A percentile compares a stretch with the other conserved stretches of the same genome.
Conservation (phyloP, 805 yeast species). For the Hermanozyma aechmeae region DNA sequence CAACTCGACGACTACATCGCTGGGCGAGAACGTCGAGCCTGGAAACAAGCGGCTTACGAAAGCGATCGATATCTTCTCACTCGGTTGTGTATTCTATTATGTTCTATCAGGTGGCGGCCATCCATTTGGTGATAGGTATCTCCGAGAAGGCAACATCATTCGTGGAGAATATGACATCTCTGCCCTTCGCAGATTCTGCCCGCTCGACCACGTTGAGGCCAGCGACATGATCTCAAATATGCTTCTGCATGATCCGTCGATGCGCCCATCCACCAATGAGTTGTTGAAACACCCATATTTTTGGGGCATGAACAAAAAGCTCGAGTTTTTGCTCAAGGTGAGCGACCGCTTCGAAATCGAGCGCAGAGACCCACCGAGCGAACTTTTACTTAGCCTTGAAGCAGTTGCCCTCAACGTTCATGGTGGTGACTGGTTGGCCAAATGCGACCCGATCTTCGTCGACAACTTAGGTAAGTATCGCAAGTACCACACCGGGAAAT, state of each 20-base stretch:
- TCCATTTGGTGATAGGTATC: conserved; percentile 90
- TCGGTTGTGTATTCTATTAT: conserved; percentile 91
- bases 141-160: conserved; percentile 83
- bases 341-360: conserved; percentile 89
- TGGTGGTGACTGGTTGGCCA: conserved; percentile 65
- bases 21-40: no score
- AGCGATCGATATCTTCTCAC: conserved; percentile 86
- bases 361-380: conserved; percentile 69
- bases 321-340: conserved; percentile 77
- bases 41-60: conserved; percentile 74
- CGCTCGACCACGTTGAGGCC: conserved; percentile 50
- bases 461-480: conserved; percentile 86
- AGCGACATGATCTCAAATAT: conserved; percentile 61
- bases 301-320: conserved; percentile 66
- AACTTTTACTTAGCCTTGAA: conserved; percentile 48
- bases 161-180: conserved; percentile 49
- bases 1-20: conserved; percentile 13
- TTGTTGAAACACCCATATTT: conserved; percentile 82
- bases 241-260: conserved; percentile 58
- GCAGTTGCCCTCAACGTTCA: conserved; percentile 33
- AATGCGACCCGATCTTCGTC: conserved; percentile 64
- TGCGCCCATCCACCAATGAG: conserved; percentile 60
- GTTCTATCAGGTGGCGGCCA: conserved; percentile 76
- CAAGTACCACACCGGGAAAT: conserved; percentile 67
- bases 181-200: conserved; percentile 32